A percentile compares a stretch with the other conserved stretches of the same genome.
phyloP scores from a whole-genome alignment of 495 filamentous ascomycete genomes.

The Chaetomium cochliodes region DNA sequence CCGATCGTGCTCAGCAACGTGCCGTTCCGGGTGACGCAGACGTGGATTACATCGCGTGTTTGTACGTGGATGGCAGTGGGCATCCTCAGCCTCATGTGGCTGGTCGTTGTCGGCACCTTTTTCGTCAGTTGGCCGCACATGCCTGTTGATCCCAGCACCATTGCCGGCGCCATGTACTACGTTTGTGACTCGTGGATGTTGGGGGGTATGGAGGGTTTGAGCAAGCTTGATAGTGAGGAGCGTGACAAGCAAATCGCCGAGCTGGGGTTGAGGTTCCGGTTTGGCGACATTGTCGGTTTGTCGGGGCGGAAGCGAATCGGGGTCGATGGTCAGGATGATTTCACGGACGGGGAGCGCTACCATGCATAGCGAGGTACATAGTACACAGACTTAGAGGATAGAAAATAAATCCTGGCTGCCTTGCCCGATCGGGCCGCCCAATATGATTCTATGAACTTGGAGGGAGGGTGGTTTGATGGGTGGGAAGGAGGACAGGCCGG shows the following conservation, averaged over 20 bases:
- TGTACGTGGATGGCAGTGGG: not conserved
- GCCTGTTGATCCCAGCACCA: constrained; percentile 4
- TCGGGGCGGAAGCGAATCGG: not conserved
- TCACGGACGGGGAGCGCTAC: not conserved
- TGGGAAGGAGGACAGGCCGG: too few species aligned
- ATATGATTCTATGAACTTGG: too few species aligned
- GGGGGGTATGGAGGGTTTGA: not conserved
- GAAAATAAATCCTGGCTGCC: not conserved
- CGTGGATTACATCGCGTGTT: not conserved
- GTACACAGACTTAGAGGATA: too few species aligned
- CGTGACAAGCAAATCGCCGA: not conserved
- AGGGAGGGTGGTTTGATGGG: too few species aligned
- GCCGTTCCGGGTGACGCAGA: constrained; percentile 8
- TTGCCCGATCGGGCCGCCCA: too few species aligned
- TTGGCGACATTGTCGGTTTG: constrained; percentile 2
- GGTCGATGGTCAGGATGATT: not conserved
- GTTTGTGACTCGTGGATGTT: not conserved
- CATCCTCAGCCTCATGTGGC: constrained; percentile 3
- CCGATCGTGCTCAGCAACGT: constrained; percentile 6
- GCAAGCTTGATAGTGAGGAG: not conserved
- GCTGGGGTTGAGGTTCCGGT: constrained; percentile 2
- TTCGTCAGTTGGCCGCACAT: not conserved
- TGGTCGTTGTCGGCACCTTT: not conserved
- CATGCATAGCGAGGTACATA: too few species aligned
- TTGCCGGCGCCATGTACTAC: not conserved